These are phyloP conservation scores for Mucuna pruriens DNA, from an alignment of 306 rosid species.

Conservation along the genomic window DNA sequence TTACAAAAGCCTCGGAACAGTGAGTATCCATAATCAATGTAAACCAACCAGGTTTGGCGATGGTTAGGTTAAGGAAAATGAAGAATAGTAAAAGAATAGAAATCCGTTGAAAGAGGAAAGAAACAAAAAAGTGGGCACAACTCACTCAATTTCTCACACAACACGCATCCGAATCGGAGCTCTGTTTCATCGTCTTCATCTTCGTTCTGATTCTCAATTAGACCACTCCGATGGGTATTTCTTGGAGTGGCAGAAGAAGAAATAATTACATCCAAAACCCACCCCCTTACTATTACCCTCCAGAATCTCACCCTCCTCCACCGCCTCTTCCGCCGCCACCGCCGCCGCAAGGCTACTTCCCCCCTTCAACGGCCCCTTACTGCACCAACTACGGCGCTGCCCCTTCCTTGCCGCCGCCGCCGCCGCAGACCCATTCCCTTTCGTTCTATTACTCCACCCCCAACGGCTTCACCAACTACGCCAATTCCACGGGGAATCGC, in stretches of 20 bases:
- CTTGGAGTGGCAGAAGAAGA: constrained; percentile 69
- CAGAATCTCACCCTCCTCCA: constrained; percentile 50
- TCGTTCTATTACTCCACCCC: constrained; percentile 56
- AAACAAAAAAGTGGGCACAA: not conserved
- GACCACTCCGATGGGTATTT: constrained; percentile 63
- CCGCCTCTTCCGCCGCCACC: constrained; percentile 19
- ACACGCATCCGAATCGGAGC: not conserved
- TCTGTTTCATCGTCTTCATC: not conserved
- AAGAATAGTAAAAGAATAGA: not conserved
- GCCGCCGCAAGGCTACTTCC: constrained; percentile 45
- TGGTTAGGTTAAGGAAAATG: not conserved
- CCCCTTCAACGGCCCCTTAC: constrained; percentile 40
- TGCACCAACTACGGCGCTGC: constrained; percentile 28
- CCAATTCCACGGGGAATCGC: constrained; percentile 46
- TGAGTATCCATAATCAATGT: too few relatives aligned
- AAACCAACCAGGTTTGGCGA: too few relatives aligned
- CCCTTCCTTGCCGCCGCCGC: constrained; percentile 38
- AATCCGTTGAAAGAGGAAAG: not conserved
- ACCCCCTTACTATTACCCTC: constrained; percentile 45
- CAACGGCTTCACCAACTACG: constrained; percentile 42
- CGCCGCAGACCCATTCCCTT: constrained; percentile 43
- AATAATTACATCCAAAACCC: constrained; percentile 49
- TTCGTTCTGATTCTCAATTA: not conserved
- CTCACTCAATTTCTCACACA: not conserved
- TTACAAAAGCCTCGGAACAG: too few relatives aligned